Evolutionary conservation across 208 protist genomes (phyloP), one percentile per base, ranked within the genome.

Genomic region (Acanthamoeba royreba): DNA sequence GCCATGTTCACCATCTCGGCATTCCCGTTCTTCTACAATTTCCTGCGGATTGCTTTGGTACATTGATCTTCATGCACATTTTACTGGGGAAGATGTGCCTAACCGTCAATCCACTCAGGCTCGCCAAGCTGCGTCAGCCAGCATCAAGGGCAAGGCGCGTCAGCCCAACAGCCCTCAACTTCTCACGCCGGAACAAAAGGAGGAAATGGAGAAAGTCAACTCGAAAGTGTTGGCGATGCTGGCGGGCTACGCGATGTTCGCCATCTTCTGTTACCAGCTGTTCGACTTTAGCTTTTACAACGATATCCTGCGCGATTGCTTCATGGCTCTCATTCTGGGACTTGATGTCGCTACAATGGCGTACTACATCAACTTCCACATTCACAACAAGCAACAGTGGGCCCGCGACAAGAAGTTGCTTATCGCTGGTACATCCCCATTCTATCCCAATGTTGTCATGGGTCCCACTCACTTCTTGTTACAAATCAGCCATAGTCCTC

Each of bases 21-120:
- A 28, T 83, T 83, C 43, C 72, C 72, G 43, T 83, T 83, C 72
- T 83, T 83, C 72, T 83, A 83, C 72, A 83, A 83, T 45, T 83
- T 83, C 43, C 72, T 83, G 43, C n/a, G 72, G 31, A 83, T 83
- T 45, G 72, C 72, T 19, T 4, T 83, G 31, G 72, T 83, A 38
- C 69, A 4, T 81, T 28, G 5, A 72, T 31, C 28, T 8, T 25
- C 25, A 22, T 38, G n/a, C 55, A 8, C 2, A 33, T 28, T 25
- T 15, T 17, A 19, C 55, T 28, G 5, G n/a, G 5, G 11, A 22
- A 66, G 13, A 28, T 19, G 4, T 13, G 7, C 7, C n/a, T 66
- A 28, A 0, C 5, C 7, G 22, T 31, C 58, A 7, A 31, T 33
- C 58, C 38, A 45, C 66, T 43, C 31, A 83, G 72, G 72, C 72